Percentiles rank a stretch among this genome's conserved stretches.
Evolutionary conservation across 2,329 filamentous ascomycete genomes (phyloP).

Genomic region (Incumbomyces delicatus): DNA sequence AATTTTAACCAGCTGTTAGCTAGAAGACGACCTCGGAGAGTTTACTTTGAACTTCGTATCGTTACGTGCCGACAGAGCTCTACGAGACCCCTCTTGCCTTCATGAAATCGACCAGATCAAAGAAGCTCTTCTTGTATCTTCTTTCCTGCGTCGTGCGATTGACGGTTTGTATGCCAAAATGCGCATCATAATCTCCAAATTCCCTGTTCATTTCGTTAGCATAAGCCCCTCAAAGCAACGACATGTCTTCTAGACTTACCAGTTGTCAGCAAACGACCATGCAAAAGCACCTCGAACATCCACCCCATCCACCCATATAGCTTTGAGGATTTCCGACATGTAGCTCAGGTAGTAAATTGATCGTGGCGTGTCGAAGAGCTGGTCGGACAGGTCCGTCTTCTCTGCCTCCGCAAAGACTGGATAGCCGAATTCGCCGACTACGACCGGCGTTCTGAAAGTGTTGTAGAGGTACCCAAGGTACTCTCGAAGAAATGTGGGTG

Average conservation of each 20-base stretch:
- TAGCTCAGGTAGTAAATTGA: conserved; percentile 47
- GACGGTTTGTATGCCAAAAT: conserved; percentile 49
- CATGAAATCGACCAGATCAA: conserved; percentile 47
- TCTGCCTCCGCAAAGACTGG: conserved; percentile 41
- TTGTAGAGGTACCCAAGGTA: conserved; percentile 53
- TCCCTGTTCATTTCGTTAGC: conserved; percentile 41
- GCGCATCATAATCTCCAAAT: conserved; percentile 35
- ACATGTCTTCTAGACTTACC: conserved; percentile 9
- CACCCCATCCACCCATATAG: conserved; percentile 48
- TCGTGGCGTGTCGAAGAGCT: conserved; percentile 45
- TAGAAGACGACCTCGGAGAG: no score
- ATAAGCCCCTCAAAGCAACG: conserved; percentile 30
- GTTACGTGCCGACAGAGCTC: neutral
- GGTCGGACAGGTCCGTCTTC: conserved; percentile 36
- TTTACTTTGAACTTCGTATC: no score
- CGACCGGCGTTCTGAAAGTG: conserved; percentile 43
- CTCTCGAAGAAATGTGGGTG: conserved; percentile 47
- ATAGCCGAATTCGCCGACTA: conserved; percentile 48
- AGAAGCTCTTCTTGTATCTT: conserved; percentile 49
- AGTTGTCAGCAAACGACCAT: conserved; percentile 38
- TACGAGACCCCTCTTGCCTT: conserved; percentile 14
- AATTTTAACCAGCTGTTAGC: no score
- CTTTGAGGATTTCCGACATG: conserved; percentile 45
- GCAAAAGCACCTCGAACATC: conserved; percentile 45
- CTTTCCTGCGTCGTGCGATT: conserved; percentile 44